Percentiles rank a stretch among this genome's conserved stretches.
Conservation (phyloP, 495 filamentous ascomycete species). For the Xylona heveae region DNA sequence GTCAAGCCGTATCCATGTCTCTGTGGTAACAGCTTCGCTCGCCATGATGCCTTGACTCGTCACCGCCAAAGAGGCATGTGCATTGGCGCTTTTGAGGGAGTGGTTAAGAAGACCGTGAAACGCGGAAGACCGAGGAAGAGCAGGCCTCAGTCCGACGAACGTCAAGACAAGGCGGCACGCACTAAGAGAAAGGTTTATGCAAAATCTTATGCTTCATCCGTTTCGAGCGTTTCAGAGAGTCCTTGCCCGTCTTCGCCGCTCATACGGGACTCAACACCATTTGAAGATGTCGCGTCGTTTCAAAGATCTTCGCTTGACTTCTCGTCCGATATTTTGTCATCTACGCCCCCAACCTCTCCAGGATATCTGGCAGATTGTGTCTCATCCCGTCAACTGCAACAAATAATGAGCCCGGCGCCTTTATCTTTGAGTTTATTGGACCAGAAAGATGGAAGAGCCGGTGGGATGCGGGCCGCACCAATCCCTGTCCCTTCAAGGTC, state of each 20-base stretch:
- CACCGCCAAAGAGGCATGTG: constrained; percentile 92
- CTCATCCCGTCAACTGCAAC: too few species aligned
- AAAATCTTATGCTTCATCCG: constrained; percentile 17
- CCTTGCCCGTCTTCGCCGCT: constrained; percentile 14
- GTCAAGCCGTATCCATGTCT: constrained; percentile 81
- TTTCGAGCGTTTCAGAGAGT: constrained; percentile 14
- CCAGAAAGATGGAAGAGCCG: too few species aligned
- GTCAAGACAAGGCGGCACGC: constrained; percentile 35
- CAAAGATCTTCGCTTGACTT: background rate
- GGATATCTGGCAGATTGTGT: background rate
- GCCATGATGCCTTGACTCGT: constrained; percentile 84
- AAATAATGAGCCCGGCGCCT: too few species aligned
- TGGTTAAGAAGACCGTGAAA: constrained; percentile 40
- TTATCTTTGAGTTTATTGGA: too few species aligned
- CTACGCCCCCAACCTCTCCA: constrained; percentile 1
- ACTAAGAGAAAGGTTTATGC: constrained; percentile 26
- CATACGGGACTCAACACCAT: background rate
- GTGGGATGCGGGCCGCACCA: too few species aligned
- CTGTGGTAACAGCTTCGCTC: constrained; percentile 77
- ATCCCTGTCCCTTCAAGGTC: too few species aligned
- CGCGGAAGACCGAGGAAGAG: constrained; percentile 46
- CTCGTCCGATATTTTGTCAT: constrained; percentile 1
- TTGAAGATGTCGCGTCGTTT: background rate
- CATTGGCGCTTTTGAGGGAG: constrained; percentile 70
- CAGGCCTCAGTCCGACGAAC: constrained; percentile 40